Base-by-base conservation (phyloP, 176 grass and related monocot genomes). In the Dactylis glomerata region DNA sequence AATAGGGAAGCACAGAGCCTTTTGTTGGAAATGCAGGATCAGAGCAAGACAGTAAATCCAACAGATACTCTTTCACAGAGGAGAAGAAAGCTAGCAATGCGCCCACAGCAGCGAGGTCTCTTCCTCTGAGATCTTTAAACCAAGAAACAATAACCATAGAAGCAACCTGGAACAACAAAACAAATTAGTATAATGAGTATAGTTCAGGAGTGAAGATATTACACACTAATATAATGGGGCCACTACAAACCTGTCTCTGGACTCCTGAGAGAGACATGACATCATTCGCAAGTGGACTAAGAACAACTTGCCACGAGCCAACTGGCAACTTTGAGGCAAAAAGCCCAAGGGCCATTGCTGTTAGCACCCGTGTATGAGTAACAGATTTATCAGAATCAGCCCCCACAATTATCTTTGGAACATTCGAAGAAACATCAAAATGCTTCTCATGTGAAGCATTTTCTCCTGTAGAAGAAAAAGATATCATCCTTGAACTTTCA, bases 1-100 rank as follows among this genome's bases (percentile, higher is more conserved):
- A 54, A 83, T 98, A 98, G 49, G 96, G 91, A 86, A 92, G 87
- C 63, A 64, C 41, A 66, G 91, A 94, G 78, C 83, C 89, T 86
- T 99, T 99, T 71, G 96, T 99, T 76, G 96, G 96, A 87, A 96
- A 94, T 75, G 91, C 82, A 56, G 93, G 93, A 77, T 96, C 96
- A 79, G 96, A 90, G 77, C 96, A 96, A 68, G 89, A 56, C 62
- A 99, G 90, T 34, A 99, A 72, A 79, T 96, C 96, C 72, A 96
- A 77, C 15, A 99, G 79, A 68, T 88, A 94, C 65, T 94, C 87
- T 80, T 99, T 99, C 73, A 93, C 68, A 81, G 85, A 85, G 81
- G 81, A 87, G 63, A 95, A 86, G 78, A 90, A 88, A 88, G 70
- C 75, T 58, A 94, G 78, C 57, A 96, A 80, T 83, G 88, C 34